Percentiles rank a stretch among this genome's conserved stretches.
Evolutionary conservation across 2,329 filamentous ascomycete species (phyloP).

Genomic region (Colletotrichum tofieldiae): DNA sequence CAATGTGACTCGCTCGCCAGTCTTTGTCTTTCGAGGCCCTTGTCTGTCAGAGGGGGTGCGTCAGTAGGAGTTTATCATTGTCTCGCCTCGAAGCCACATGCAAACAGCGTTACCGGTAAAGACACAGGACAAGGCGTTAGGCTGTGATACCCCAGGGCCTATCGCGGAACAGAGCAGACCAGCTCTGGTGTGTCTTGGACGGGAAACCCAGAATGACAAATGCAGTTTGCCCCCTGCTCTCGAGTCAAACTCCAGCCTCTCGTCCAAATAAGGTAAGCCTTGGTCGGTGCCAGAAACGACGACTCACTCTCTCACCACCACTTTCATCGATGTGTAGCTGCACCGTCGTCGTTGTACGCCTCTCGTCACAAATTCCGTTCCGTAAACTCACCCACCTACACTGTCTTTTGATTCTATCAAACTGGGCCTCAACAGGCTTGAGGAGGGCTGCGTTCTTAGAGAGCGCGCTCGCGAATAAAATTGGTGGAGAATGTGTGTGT

Average conservation of each 20-base stretch:
- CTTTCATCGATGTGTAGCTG: neutral
- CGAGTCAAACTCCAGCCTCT: constrained; percentile 1
- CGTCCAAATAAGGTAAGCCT: constrained; percentile 14
- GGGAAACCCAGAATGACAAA: constrained; percentile 32
- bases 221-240: constrained; percentile 1
- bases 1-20: too few relatives aligned
- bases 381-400: neutral
- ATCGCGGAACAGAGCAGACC: neutral
- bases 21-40: too few relatives aligned
- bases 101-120: neutral
- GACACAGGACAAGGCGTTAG: neutral
- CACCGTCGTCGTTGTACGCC: neutral
- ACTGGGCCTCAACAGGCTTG: neutral
- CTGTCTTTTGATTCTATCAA: neutral
- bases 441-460: neutral
- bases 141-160: neutral
- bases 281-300: constrained; percentile 8
- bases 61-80: neutral
- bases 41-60: neutral
- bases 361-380: neutral
- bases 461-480: neutral
- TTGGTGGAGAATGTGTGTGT: too few relatives aligned
- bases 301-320: neutral
- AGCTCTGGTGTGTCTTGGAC: constrained; percentile 4
- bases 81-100: constrained; percentile 5